phyloP scores from a whole-genome alignment of 139 green algal genomes.

The Asterochloris erici region DNA sequence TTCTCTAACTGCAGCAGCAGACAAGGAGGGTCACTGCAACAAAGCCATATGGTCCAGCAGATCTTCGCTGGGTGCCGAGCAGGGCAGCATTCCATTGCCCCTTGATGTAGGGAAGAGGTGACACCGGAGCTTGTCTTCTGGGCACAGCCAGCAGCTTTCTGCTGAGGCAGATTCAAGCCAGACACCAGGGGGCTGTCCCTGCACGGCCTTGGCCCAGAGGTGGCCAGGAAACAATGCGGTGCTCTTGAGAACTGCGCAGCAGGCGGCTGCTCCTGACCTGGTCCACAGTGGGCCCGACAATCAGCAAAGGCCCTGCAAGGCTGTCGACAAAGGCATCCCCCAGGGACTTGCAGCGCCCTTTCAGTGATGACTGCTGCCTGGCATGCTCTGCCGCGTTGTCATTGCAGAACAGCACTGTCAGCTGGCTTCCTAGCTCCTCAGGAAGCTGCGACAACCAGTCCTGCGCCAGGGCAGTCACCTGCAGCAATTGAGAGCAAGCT shows the following conservation, averaged over 20 bases:
- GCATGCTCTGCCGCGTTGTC: neutral
- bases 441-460: constrained; percentile 6
- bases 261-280: neutral
- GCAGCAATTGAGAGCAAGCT: neutral
- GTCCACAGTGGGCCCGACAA: constrained; percentile 1
- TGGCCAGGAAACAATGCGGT: too few relatives aligned
- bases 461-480: constrained; percentile 3
- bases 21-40: neutral
- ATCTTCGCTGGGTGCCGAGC: too few relatives aligned
- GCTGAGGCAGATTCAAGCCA: too few relatives aligned
- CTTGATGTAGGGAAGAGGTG: too few relatives aligned
- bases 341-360: neutral
- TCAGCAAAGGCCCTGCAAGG: neutral
- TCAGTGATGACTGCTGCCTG: neutral
- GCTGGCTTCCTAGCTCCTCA: neutral
- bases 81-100: too few relatives aligned
- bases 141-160: too few relatives aligned
- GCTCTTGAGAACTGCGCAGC: too few relatives aligned
- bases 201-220: too few relatives aligned
- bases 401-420: constrained; percentile 8
- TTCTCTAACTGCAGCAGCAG: constrained; percentile 42
- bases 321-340: constrained; percentile 7
- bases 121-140: too few relatives aligned
- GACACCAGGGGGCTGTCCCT: too few relatives aligned
- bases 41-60: too few relatives aligned